Percentiles rank a stretch among this genome's conserved stretches.
These are phyloP conservation scores for Tilletia walkeri DNA, from an alignment of 1,284 basidiomycete species.

Conservation along the genomic window DNA sequence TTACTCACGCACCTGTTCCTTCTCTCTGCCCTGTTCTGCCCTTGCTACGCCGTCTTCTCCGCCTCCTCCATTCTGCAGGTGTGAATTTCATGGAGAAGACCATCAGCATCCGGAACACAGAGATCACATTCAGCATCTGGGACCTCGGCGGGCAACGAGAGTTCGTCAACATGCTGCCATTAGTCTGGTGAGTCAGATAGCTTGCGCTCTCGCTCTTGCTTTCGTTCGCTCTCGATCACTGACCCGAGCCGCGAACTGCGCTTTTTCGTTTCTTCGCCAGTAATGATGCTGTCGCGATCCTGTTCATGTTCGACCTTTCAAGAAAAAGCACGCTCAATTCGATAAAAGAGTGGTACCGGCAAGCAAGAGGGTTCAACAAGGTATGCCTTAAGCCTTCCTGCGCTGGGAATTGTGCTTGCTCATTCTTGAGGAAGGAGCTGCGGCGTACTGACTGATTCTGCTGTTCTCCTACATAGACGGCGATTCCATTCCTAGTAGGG, in stretches of 20 bases:
- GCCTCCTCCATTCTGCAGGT: conserved; percentile 13
- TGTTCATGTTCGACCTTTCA: conserved; percentile 99
- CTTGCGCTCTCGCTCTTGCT: background rate
- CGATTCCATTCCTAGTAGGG: conserved; percentile 66
- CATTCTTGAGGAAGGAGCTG: background rate
- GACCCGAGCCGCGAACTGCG: no score
- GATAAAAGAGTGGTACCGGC: conserved; percentile 98
- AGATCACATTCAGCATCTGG: conserved; percentile 99
- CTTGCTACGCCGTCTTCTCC: background rate
- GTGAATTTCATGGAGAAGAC: conserved; percentile 99
- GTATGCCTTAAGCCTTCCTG: conserved; percentile 7
- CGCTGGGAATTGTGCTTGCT: background rate
- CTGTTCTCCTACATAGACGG: conserved; percentile 29
- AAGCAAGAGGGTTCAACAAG: conserved; percentile 93
- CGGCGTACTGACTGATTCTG: background rate
- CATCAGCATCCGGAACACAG: conserved; percentile 91
- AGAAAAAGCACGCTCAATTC: conserved; percentile 94
- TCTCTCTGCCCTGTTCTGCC: background rate
- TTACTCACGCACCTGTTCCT: background rate
- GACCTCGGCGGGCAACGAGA: conserved; percentile 95
- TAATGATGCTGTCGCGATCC: conserved; percentile 95
- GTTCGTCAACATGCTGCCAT: conserved; percentile 97
- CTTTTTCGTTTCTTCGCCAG: conserved; percentile 49
- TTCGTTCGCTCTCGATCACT: background rate
- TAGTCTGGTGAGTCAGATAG: conserved; percentile 64